Evolutionary conservation across 129 eudicot genomes (phyloP).

Genomic region (Silybum marianum): DNA sequence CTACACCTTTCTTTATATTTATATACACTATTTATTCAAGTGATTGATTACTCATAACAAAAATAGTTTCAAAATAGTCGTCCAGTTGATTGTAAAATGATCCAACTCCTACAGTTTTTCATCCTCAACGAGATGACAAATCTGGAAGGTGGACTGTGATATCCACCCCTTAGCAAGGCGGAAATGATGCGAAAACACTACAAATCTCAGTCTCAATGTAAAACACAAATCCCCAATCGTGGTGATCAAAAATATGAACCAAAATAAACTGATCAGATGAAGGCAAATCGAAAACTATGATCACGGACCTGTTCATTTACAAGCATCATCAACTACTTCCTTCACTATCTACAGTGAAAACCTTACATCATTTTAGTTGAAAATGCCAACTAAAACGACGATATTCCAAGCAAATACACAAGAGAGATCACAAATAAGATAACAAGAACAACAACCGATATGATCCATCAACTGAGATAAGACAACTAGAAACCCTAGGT

Average conservation of each 20-base stretch:
- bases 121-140: not conserved
- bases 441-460: not conserved
- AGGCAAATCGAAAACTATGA: not conserved
- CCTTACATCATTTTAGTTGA: not conserved
- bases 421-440: not conserved
- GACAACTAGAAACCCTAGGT: conserved; percentile 6
- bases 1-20: no score
- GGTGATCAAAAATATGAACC: not conserved
- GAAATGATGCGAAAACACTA: no score
- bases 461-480: not conserved
- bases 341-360: conserved; percentile 1
- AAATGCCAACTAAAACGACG: not conserved
- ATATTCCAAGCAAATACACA: not conserved
- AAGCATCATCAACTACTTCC: conserved; percentile 6
- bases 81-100: not conserved
- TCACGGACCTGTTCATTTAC: not conserved
- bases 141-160: not conserved
- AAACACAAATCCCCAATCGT: not conserved
- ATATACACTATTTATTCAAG: no score
- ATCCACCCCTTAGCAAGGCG: no score
- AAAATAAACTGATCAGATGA: not conserved
- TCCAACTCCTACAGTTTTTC: not conserved
- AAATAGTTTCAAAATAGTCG: not conserved
- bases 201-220: not conserved
- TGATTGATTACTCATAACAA: no score